These are phyloP conservation scores for Nymphaea thermarum DNA, from an alignment of 164 flowering plant genomes.

Conservation along the genomic window DNA sequence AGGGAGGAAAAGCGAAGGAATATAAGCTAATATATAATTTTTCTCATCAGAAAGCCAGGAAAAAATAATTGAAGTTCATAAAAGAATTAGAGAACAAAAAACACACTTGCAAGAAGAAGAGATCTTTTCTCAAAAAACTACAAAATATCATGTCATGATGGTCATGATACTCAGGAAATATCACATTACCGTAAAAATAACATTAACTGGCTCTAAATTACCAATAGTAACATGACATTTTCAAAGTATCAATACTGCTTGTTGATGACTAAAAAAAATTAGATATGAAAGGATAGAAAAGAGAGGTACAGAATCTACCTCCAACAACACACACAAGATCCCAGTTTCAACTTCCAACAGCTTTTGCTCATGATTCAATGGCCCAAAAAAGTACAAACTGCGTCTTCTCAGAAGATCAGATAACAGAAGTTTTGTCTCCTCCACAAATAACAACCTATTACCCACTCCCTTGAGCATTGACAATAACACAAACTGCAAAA, in stretches of 20 bases:
- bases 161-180: too few relatives aligned
- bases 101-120: too few relatives aligned
- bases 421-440: slow-evolving; percentile 36
- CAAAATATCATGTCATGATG: too few relatives aligned
- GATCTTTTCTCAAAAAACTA: too few relatives aligned
- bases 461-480: slow-evolving; percentile 61
- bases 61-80: too few relatives aligned
- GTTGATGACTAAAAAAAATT: not conserved
- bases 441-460: slow-evolving; percentile 24
- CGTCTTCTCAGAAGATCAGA: slow-evolving; percentile 52
- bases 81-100: too few relatives aligned
- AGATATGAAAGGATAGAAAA: not conserved
- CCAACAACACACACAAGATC: slow-evolving; percentile 56
- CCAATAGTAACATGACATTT: not conserved
- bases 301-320: slow-evolving; percentile 25
- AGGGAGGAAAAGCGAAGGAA: too few relatives aligned
- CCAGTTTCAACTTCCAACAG: slow-evolving; percentile 47
- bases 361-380: slow-evolving; percentile 18
- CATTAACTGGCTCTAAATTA: not conserved
- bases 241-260: not conserved
- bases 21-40: too few relatives aligned
- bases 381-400: slow-evolving; percentile 14
- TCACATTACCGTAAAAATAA: too few relatives aligned
- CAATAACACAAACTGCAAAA: slow-evolving; percentile 57
- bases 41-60: too few relatives aligned